These are phyloP conservation scores for Sicyos edulis DNA, from an alignment of 306 rosid species.

Conservation along the genomic window DNA sequence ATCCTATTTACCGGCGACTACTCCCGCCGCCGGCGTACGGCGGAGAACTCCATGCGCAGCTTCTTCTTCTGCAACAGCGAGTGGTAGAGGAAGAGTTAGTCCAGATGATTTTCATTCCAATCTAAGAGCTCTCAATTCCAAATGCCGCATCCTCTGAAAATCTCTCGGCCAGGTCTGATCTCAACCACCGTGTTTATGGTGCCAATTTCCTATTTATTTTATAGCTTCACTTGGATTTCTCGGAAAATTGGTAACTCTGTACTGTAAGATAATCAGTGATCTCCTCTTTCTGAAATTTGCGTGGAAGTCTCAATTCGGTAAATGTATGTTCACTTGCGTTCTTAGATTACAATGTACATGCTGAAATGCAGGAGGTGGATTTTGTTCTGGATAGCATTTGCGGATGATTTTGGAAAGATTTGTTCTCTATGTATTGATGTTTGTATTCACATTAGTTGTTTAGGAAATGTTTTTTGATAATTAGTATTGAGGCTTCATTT, in stretches of 20 bases:
- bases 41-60: constrained; percentile 19
- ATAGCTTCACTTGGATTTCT: background rate
- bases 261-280: background rate
- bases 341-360: background rate
- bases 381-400: constrained; percentile 1
- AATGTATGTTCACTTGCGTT: background rate
- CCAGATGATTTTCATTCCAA: constrained; percentile 65
- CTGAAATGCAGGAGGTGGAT: background rate
- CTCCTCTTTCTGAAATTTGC: constrained; percentile 8
- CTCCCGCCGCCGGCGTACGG: constrained; percentile 18
- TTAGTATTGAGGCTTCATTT: too few species aligned
- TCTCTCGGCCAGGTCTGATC: constrained; percentile 75
- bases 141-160: constrained; percentile 75
- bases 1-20: constrained; percentile 22
- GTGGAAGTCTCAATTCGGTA: constrained; percentile 14
- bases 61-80: constrained; percentile 32
- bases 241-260: background rate
- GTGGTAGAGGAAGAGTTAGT: constrained; percentile 26
- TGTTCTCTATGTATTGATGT: background rate
- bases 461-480: too few species aligned
- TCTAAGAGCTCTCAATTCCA: constrained; percentile 81
- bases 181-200: background rate
- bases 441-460: background rate
- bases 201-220: too few species aligned
- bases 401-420: background rate